Base-by-base conservation (phyloP, 768 basidiomycete genomes). In the Podaxis sp. region DNA sequence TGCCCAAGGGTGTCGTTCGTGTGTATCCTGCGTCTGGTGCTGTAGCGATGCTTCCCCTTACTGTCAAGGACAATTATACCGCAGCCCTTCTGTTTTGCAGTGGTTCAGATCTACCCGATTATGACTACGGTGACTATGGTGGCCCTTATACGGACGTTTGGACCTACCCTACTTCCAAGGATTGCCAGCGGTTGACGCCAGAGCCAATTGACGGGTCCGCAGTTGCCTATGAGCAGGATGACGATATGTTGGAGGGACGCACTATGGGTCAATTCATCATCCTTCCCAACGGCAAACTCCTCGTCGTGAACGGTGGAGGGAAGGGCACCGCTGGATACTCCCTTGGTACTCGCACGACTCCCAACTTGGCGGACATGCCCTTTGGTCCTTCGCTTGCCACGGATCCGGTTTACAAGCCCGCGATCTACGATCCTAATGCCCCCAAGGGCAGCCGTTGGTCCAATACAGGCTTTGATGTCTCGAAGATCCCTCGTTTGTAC, bases 11-110 rank as follows among this genome's bases (percentile, higher is more conserved):
- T 66, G 89, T 87, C 14, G 80, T 87, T 35, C 72, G 88, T 64
- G 80, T 83, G 44, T 91, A 91, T 68, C 89, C 89, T 11, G 92
- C 88, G 1, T 88, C 88, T 59, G 89, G 85, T 1, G 91, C 88
- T 2, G 84, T 79, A 16, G 80, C 83, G 16, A 23, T 21, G 21
- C 21, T 21, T 21, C 21, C 21, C 21, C 21, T 21, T 21, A 21
- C 21, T 21, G 21, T 21, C 21, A 21, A 21, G 21, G 21, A 21
- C 21, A 25, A 90, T 69, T 95, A 85, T 79, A 90, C 88, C 1
- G 89, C 90, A 2, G 91, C 90, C 0, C 72, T 93, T 50, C 67
- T 95, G 62, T 91, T 94, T 71, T 95, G 92, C 63, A 92, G 93
- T 18, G 93, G 93, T 1, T 85, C 87, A 28, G 79, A 87, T 66